These are phyloP conservation scores for Penicillium frequentans DNA, from an alignment of 2,329 filamentous ascomycete genomes.

Conservation along the genomic window DNA sequence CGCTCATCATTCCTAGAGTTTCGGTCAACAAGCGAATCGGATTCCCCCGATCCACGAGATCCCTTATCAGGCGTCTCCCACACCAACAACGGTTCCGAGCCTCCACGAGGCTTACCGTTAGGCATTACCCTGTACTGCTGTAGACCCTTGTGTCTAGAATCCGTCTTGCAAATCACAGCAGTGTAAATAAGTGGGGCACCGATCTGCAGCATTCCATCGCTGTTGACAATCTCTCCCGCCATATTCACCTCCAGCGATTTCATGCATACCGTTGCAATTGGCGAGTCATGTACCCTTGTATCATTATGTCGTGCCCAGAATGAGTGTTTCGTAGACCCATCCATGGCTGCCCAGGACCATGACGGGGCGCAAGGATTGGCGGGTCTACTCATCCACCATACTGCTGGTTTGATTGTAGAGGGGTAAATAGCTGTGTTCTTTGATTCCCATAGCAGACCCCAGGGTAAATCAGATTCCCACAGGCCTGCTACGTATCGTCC, in stretches of 20 bases:
- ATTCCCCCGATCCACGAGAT: not conserved
- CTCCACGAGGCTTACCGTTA: too few species aligned
- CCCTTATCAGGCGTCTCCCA: not conserved
- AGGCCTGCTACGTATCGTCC: not conserved
- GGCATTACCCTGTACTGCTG: too few species aligned
- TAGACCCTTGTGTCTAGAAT: not conserved
- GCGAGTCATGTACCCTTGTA: not conserved
- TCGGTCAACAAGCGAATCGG: accelerated
- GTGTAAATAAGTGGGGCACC: not conserved
- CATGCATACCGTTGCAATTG: not conserved
- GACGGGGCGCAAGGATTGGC: not conserved
- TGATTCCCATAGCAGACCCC: not conserved
- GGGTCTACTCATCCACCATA: not conserved
- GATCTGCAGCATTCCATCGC: not conserved
- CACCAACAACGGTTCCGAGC: not conserved
- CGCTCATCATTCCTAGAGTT: not conserved
- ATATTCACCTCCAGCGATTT: not conserved
- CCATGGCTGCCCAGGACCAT: not conserved
- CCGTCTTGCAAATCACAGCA: not conserved
- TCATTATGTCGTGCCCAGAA: not conserved
- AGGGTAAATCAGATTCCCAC: not conserved
- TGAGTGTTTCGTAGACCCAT: not conserved
- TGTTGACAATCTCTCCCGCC: not conserved
- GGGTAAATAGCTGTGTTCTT: not conserved
- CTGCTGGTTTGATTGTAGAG: not conserved